A percentile compares a stretch with the other conserved stretches of the same genome.
Conservation (phyloP, 2,329 filamentous ascomycete genomes). For the Samsoniella hepiali region DNA sequence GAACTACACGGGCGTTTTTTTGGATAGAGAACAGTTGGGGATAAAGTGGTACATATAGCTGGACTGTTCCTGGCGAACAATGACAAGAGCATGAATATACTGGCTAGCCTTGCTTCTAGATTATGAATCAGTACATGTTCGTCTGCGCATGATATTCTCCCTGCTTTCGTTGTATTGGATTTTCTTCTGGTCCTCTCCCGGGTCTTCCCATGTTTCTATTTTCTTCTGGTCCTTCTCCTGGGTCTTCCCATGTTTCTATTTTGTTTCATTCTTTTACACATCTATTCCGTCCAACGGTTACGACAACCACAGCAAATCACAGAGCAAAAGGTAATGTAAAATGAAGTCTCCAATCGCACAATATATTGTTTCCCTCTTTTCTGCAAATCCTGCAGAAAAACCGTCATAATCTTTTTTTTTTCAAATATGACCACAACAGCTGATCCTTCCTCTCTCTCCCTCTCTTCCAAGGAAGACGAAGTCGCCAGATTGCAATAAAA, state of each 20-base stretch:
- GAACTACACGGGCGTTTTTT: neutral
- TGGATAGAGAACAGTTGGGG: neutral
- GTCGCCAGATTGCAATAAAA: slow-evolving; percentile 1
- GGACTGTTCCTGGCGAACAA: slow-evolving; percentile 14
- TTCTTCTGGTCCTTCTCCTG: too few species aligned
- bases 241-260: too few species aligned
- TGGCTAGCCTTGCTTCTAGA: neutral
- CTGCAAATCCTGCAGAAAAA: neutral
- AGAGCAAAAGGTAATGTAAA: neutral
- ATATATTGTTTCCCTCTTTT: slow-evolving; percentile 2
- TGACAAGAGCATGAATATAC: neutral
- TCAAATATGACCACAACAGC: neutral
- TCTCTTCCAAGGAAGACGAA: neutral
- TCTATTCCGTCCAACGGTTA: too few species aligned
- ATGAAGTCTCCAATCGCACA: neutral
- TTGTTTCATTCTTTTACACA: too few species aligned
- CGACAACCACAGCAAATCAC: neutral
- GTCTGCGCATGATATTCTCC: neutral
- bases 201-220: too few species aligned
- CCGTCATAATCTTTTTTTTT: neutral
- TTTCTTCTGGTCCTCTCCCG: too few species aligned
- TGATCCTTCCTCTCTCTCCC: too few species aligned
- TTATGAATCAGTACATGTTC: neutral
- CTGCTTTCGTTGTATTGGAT: too few species aligned
- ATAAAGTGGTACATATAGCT: slow-evolving; percentile 1